Evolutionary conservation across 768 basidiomycete genomes (phyloP).

Genomic region (Phylloporus rhodoxanthus): DNA sequence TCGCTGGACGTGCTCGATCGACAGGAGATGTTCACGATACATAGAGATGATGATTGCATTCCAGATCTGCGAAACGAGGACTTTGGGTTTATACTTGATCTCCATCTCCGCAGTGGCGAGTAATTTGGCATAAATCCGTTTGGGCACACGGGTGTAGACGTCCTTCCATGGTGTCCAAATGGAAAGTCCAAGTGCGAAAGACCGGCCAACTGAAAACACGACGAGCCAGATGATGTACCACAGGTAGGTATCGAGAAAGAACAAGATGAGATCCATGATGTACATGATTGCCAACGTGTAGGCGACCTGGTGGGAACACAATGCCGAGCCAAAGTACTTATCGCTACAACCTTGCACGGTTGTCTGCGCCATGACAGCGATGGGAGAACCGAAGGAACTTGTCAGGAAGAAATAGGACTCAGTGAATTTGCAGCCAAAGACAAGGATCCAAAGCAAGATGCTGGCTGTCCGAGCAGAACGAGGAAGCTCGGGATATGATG

Average conservation of each 20-base stretch:
- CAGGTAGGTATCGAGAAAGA: slow-evolving; percentile 99
- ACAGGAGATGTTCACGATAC: slow-evolving; percentile 97
- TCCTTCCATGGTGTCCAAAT: slow-evolving; percentile 99
- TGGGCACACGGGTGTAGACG: slow-evolving; percentile 91
- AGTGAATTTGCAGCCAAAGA: slow-evolving; percentile 93
- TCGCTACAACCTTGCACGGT: slow-evolving; percentile 89
- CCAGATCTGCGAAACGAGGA: slow-evolving; percentile 98
- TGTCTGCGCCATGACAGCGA: slow-evolving; percentile 94
- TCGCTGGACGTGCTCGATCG: slow-evolving; percentile 97
- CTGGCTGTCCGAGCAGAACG: slow-evolving; percentile 74
- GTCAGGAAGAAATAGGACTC: slow-evolving; percentile 99
- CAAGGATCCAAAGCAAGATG: slow-evolving; percentile 80
- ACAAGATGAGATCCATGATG: slow-evolving; percentile 93
- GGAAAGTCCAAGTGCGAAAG: slow-evolving; percentile 87
- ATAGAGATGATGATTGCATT: slow-evolving; percentile 99
- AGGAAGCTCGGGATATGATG: slow-evolving; percentile 82
- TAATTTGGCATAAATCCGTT: slow-evolving; percentile 96
- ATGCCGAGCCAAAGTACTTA: slow-evolving; percentile 66
- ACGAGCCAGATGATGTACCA: slow-evolving; percentile 99
- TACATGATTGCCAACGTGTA: slow-evolving; percentile 99
- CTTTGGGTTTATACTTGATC: slow-evolving; percentile 99
- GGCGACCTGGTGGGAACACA: slow-evolving; percentile 89
- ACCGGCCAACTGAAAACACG: slow-evolving; percentile 85
- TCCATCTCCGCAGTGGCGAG: slow-evolving; percentile 97
- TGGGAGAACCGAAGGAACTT: slow-evolving; percentile 91